These are phyloP conservation scores for Neurospora sp. DNA, from an alignment of 495 filamentous ascomycete species.

Conservation along the genomic window DNA sequence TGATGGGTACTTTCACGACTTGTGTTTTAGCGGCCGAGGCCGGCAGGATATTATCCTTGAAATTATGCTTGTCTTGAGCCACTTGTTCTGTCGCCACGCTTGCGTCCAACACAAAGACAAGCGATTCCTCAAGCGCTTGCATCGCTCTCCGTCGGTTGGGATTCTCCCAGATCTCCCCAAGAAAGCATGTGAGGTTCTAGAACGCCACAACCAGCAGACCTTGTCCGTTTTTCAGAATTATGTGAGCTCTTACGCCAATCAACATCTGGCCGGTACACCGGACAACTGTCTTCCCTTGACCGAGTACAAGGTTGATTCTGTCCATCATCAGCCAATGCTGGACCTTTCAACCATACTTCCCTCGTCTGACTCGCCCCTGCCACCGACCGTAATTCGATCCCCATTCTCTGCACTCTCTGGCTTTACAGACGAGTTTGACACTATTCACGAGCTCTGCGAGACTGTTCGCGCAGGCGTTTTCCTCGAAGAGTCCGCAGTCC, in stretches of 20 bases:
- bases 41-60: slow-evolving; percentile 14
- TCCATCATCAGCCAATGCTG: background rate
- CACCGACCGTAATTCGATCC: slow-evolving; percentile 37
- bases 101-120: slow-evolving; percentile 8
- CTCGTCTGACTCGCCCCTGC: background rate
- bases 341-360: background rate
- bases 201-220: slow-evolving; percentile 51
- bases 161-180: slow-evolving; percentile 53
- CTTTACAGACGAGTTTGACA: slow-evolving; percentile 48
- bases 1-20: slow-evolving; percentile 53
- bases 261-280: slow-evolving; percentile 40
- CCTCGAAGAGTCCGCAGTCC: slow-evolving; percentile 61
- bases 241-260: slow-evolving; percentile 55
- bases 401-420: slow-evolving; percentile 66
- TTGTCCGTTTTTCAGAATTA: slow-evolving; percentile 55
- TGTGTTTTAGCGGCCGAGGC: slow-evolving; percentile 43
- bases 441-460: slow-evolving; percentile 52
- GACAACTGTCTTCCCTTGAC: slow-evolving; percentile 53
- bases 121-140: slow-evolving; percentile 23
- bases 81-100: slow-evolving; percentile 45
- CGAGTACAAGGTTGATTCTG: slow-evolving; percentile 6
- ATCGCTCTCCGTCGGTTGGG: slow-evolving; percentile 47
- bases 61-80: slow-evolving; percentile 57
- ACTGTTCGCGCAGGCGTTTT: slow-evolving; percentile 56
- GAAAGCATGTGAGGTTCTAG: slow-evolving; percentile 43